A percentile compares a stretch with the other conserved stretches of the same genome.
Evolutionary conservation across 495 filamentous ascomycete genomes (phyloP).

Genomic region (Evernia prunastri): DNA sequence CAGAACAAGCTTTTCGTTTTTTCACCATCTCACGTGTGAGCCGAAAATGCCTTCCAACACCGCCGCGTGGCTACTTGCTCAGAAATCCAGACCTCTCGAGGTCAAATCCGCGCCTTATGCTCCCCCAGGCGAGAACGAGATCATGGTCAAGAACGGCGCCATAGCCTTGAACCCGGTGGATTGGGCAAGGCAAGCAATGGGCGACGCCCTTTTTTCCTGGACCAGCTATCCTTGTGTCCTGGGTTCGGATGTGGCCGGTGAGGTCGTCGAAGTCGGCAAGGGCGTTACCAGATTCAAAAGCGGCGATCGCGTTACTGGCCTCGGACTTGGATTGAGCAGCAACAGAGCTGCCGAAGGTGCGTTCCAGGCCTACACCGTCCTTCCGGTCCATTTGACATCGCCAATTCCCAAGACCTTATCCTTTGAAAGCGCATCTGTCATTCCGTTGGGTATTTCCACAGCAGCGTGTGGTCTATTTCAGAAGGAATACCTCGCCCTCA

Average conservation of each 20-base stretch:
- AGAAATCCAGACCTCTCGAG: conserved; percentile 30
- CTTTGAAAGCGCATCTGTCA: conserved; percentile 42
- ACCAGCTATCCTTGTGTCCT: conserved; percentile 44
- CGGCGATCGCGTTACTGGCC: conserved; percentile 32
- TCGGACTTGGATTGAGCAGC: no score
- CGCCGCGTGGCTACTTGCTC: conserved; percentile 35
- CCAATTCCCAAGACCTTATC: conserved; percentile 43
- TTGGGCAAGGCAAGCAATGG: conserved; percentile 36
- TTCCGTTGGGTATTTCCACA: conserved; percentile 50
- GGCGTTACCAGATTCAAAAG: conserved; percentile 39
- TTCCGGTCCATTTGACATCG: conserved; percentile 33
- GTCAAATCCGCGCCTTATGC: conserved; percentile 34
- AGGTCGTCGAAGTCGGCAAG: conserved; percentile 42
- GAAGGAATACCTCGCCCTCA: conserved; percentile 34
- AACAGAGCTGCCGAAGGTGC: conserved; percentile 30
- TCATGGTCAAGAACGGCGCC: conserved; percentile 39
- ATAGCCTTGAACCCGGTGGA: conserved; percentile 47
- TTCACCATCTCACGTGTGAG: no score
- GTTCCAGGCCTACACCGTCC: conserved; percentile 46
- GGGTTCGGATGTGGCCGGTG: conserved; percentile 51
- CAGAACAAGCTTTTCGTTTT: no score
- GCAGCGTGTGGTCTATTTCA: conserved; percentile 47
- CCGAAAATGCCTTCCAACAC: conserved; percentile 33
- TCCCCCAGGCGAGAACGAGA: conserved; percentile 28
- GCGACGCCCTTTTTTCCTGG: conserved; percentile 21